Conservation (phyloP, 2,329 filamentous ascomycete genomes). For the Metarhizium guizhouense region DNA sequence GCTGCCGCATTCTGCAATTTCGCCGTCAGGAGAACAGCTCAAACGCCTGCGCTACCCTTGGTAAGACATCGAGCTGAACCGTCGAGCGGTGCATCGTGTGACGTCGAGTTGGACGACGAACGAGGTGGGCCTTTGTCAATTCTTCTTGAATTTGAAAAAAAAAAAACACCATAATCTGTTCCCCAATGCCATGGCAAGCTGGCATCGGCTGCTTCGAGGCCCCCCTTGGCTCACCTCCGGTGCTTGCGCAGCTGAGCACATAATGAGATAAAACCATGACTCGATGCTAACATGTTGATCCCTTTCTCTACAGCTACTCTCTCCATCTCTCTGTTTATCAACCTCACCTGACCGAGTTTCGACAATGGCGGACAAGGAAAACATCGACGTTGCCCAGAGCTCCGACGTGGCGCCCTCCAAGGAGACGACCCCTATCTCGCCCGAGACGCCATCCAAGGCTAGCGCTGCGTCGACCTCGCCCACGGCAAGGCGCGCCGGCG, state of each 20-base stretch:
- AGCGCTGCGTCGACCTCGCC: constrained; percentile 18
- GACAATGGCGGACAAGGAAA: constrained; percentile 39
- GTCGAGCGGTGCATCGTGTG: constrained; percentile 1
- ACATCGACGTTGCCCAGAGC: constrained; percentile 34
- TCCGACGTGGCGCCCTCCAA: constrained; percentile 27
- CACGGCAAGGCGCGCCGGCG: constrained; percentile 26
- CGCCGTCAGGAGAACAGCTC: background rate
- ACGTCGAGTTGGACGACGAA: background rate
- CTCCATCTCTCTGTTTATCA: constrained; percentile 1
- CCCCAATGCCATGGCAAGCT: too few species aligned
- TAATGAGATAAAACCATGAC: background rate
- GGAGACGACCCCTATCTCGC: constrained; percentile 20
- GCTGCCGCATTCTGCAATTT: background rate
- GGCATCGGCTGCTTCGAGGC: too few species aligned
- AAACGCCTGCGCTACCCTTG: background rate
- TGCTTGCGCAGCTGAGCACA: background rate
- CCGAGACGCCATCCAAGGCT: constrained; percentile 24
- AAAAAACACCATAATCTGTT: too few species aligned
- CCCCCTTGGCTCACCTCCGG: too few species aligned
- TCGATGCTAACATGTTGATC: background rate
- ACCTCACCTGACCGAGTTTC: background rate
- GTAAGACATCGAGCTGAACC: constrained; percentile 4
- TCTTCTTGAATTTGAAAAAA: background rate
- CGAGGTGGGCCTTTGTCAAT: constrained; percentile 2
- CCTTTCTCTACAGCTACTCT: background rate